A percentile compares a stretch with the other conserved stretches of the same genome.
Evolutionary conservation across 495 filamentous ascomycete genomes (phyloP).

Genomic region (Amniculicola lignicola): DNA sequence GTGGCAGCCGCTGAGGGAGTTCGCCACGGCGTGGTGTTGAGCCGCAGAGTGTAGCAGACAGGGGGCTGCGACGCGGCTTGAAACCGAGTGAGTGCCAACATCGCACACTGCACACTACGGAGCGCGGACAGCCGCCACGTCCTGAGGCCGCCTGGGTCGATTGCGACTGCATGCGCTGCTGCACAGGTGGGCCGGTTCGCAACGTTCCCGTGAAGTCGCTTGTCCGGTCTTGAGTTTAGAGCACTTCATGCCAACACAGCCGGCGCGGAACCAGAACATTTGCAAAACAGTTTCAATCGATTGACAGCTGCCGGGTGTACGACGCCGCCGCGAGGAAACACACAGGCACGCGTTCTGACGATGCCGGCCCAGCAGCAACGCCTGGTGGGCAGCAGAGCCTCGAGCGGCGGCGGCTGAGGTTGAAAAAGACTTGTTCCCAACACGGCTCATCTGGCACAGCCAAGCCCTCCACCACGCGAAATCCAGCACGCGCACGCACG

Average conservation of each 20-base stretch:
- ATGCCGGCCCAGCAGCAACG: background rate
- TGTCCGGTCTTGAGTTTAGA: no score
- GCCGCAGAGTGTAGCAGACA: constrained; percentile 28
- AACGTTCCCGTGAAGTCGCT: no score
- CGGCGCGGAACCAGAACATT: background rate
- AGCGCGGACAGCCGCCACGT: constrained; percentile 17
- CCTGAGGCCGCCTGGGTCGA: background rate
- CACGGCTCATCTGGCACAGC: no score
- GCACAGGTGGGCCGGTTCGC: no score
- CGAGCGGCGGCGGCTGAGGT: no score
- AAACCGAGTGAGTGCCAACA: constrained; percentile 26
- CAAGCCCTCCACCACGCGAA: no score
- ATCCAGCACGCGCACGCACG: no score
- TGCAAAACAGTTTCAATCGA: constrained; percentile 5
- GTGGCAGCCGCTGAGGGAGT: constrained; percentile 19
- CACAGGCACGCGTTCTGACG: no score
- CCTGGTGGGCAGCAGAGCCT: background rate
- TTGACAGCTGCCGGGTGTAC: no score
- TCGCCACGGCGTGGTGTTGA: constrained; percentile 1
- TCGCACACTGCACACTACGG: constrained; percentile 10
- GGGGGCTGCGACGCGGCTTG: constrained; percentile 35
- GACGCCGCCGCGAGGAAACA: no score
- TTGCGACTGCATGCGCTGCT: constrained; percentile 16
- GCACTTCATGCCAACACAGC: background rate
- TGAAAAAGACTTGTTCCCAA: no score